Evolutionary conservation across 495 filamentous ascomycete genomes (phyloP), one percentile per base, ranked within the genome.

Genomic region (Lepraria neglecta): DNA sequence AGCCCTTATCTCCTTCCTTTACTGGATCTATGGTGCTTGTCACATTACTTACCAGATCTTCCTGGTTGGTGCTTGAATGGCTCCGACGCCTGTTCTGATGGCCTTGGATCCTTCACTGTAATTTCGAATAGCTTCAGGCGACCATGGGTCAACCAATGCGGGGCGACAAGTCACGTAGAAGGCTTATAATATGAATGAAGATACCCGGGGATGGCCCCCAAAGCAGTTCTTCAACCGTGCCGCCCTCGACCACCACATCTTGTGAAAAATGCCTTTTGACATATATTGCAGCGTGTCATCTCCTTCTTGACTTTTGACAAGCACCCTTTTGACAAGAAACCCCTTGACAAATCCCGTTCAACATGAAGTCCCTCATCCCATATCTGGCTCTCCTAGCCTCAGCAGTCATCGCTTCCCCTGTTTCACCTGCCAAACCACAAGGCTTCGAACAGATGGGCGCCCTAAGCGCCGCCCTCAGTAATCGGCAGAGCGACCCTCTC

Each of bases 351-450:
- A 61, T 4, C 6, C 4, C 43, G 19, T 28, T 14, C 60, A 65
- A 15, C 44, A 75, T 75, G 72, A 71, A 67, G 67, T 46, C 67
- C 63, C 56, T 65, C 38, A 59, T 64, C 12, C 27, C 72, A 10
- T 42, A 33, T 64, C 69, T 69, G 28, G 58, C 69, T 64, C 59
- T 74, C 54, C n/a, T 71, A 52, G 68, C 56, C 43, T 56, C 71
- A 33, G 65, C 59, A 35, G 45, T 45, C 30, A 21, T 33, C 33
- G 62, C 61, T 30, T 54, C 53, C 35, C 61, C 65, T 4, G 17
- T 67, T 21, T 38, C 30, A n/a, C 21, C 48, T 5, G 43, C 45
- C 15, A 19, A 58, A 56, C 57, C 52, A 17, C 44, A 42, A 40
- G 61, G 58, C 17, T 61, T 64, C 31, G 65, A 58, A 5, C 6